Conservation (phyloP, 495 filamentous ascomycete species). For the Penicillium bialowiezense region DNA sequence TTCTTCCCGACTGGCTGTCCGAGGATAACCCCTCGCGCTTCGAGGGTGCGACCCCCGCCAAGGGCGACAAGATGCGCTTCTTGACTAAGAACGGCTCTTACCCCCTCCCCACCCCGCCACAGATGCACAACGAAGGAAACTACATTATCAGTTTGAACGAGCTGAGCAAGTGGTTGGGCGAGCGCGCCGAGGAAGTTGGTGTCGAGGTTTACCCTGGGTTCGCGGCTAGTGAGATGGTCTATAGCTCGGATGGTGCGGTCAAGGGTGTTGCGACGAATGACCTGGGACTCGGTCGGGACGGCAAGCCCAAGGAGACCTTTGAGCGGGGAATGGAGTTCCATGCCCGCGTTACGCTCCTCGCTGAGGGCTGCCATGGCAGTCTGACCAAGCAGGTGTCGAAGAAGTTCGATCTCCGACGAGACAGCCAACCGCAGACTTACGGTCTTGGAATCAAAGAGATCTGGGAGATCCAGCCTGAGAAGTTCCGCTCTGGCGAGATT, state of each 20-base stretch:
- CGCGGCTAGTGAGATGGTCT: conserved; percentile 89
- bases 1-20: conserved; percentile 90
- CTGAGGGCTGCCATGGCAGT: conserved; percentile 94
- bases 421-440: conserved; percentile 93
- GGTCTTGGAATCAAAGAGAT: conserved; percentile 94
- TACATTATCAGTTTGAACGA: conserved; percentile 96
- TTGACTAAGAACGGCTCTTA: conserved; percentile 78
- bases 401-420: conserved; percentile 86
- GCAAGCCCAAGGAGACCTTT: conserved; percentile 86
- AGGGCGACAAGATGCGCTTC: conserved; percentile 86
- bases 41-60: conserved; percentile 76
- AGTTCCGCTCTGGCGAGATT: conserved; percentile 83
- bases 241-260: conserved; percentile 80
- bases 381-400: conserved; percentile 93
- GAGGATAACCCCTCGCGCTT: conserved; percentile 85
- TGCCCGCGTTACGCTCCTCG: conserved; percentile 88
- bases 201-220: conserved; percentile 98
- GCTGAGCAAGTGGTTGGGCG: conserved; percentile 90
- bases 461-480: conserved; percentile 93
- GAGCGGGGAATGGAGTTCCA: conserved; percentile 99
- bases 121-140: conserved; percentile 98
- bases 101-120: conserved; percentile 82
- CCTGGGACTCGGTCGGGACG: conserved; percentile 74
- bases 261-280: conserved; percentile 97
- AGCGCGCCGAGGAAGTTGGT: conserved; percentile 92